phyloP scores from a whole-genome alignment of 768 basidiomycete genomes.

The Boletus pseudopeckii region DNA sequence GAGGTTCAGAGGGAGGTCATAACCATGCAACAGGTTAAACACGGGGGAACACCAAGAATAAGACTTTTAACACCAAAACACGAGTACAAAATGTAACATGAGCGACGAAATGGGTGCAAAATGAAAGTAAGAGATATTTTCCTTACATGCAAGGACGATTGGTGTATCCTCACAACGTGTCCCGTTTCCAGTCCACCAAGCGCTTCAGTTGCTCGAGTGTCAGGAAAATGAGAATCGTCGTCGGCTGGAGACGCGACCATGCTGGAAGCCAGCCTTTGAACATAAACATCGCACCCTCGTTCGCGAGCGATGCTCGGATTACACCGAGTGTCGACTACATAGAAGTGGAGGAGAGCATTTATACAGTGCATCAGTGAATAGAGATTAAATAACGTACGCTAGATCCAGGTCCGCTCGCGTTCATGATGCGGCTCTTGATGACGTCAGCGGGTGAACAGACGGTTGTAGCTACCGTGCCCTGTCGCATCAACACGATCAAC shows the following conservation, averaged over 20 bases:
- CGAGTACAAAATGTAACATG: not conserved
- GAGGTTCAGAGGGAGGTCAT: not conserved
- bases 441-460: conserved; percentile 89
- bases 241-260: conserved; percentile 82
- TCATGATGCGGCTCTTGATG: conserved; percentile 88
- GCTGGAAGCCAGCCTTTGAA: conserved; percentile 91
- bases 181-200: conserved; percentile 57
- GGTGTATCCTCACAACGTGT: conserved; percentile 13
- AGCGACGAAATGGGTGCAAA: not conserved
- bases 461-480: conserved; percentile 88
- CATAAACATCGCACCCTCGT: conserved; percentile 85
- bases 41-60: not conserved
- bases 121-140: not conserved
- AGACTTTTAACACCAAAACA: not conserved
- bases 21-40: not conserved
- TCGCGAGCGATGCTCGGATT: conserved; percentile 63
- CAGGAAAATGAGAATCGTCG: conserved; percentile 84
- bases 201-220: conserved; percentile 81
- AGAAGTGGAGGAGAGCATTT: not conserved
- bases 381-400: conserved; percentile 43
- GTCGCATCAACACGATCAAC: conserved; percentile 1
- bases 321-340: conserved; percentile 65
- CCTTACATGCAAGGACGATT: not conserved
- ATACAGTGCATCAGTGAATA: not conserved
- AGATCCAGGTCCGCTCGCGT: conserved; percentile 78